Evolutionary conservation across 352 stramenopile genomes (phyloP), one percentile per base, ranked within the genome.

Genomic region (Phytophthora melonis): DNA sequence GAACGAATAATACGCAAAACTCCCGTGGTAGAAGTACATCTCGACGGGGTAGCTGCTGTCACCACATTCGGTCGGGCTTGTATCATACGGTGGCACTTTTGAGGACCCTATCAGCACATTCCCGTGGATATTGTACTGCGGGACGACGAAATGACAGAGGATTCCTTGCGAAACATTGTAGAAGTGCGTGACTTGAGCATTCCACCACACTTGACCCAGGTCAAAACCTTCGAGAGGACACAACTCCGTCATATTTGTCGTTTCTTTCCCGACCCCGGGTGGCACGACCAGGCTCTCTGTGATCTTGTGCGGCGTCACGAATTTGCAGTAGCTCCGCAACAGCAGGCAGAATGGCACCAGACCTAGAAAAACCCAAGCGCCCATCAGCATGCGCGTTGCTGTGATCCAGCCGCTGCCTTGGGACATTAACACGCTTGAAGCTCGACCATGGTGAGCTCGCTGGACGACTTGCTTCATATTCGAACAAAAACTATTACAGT

Each of bases 171-270:
- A 5, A 0, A 36, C 13, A 13, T 1, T 56, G 32, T 70, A 68
- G 32, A 68, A 79, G 32, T 74, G 63, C 3, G 63, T 77, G 1
- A 63, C 3, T 21, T 70, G 21, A 11, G 36, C 34, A 34, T 75
- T 74, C 68, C 73, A 79, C 73, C 73, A 77, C 21, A 70, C 68
- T 58, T 63, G 53, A 1, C 68, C 58, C 14, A 79, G 32, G 9
- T 47, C 10, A 30, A 68, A 55, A 0, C 68, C 73, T 21, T 55
- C 11, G 2, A 75, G 34, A 32, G 54, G 63, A 47, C 63, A 77
- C 2, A 65, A 0, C 7, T 65, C 59, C 14, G 36, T 50, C 6
- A 77, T 8, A 50, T 72, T 70, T 47, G 30, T 5, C 3, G 16
- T 75, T 55, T 72, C 60, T 23, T 71, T 63, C 8, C 19, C n/a